A percentile compares a stretch with the other conserved stretches of the same genome.
phyloP scores from a whole-genome alignment of 2,329 filamentous ascomycete genomes.

The Neofusicoccum kwambonambiense region DNA sequence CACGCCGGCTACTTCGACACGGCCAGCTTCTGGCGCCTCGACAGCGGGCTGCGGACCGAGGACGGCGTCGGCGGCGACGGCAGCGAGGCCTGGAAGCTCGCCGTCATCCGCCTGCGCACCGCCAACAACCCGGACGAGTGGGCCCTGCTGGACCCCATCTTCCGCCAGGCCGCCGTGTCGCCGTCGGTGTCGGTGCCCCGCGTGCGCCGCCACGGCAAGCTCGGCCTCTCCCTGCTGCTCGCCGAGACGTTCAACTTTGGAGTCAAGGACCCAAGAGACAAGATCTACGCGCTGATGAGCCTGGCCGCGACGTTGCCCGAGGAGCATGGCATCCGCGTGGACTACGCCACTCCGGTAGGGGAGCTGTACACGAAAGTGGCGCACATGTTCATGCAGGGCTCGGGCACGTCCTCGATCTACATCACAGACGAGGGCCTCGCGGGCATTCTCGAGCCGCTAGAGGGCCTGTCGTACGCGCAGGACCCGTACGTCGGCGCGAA shows the following conservation, averaged over 20 bases:
- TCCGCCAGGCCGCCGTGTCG: neutral
- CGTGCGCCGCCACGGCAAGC: neutral
- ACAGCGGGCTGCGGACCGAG: neutral
- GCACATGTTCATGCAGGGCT: neutral
- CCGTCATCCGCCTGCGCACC: neutral
- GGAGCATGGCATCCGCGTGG: neutral
- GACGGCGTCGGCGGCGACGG: constrained; percentile 9
- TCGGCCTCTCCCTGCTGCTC: neutral
- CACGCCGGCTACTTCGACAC: constrained; percentile 6
- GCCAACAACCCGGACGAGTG: neutral
- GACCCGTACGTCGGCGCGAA: neutral
- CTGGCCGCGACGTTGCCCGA: neutral
- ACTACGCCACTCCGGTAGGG: neutral
- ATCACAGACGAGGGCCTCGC: neutral
- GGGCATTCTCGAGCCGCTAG: neutral
- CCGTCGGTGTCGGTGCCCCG: too few species aligned
- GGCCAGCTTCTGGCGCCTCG: neutral
- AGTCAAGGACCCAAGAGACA: constrained; percentile 3
- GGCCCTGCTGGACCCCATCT: neutral
- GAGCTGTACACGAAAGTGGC: neutral
- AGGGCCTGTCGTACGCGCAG: neutral
- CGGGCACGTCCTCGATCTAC: neutral
- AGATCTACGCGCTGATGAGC: neutral
- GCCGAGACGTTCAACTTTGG: neutral
- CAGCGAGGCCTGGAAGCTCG: constrained; percentile 5